Evolutionary conservation across 331 rosid species (phyloP).

Genomic region (Cydonia oblonga): DNA sequence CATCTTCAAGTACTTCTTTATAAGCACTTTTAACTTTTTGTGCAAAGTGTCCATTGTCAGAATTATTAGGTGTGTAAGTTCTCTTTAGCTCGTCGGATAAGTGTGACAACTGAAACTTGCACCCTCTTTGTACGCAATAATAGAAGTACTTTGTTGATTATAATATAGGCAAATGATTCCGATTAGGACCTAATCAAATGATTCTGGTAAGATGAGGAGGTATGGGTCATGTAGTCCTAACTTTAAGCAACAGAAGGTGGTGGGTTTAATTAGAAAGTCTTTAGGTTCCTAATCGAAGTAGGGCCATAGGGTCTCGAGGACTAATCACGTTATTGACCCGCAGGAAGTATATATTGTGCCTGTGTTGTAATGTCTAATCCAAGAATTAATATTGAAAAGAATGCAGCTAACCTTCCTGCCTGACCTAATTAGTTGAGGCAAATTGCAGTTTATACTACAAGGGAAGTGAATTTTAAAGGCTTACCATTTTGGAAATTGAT

Average conservation of each 20-base stretch:
- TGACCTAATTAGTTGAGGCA: not conserved
- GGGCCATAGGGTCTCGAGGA: not conserved
- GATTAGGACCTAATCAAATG: slow-evolving; percentile 8
- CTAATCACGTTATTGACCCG: not conserved
- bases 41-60: rapidly evolving
- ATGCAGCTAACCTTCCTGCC: not conserved
- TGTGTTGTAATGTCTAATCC: not conserved
- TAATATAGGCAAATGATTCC: not conserved
- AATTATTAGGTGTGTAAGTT: not conserved
- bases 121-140: not conserved
- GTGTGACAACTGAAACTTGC: not conserved
- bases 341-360: not conserved
- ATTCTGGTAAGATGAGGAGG: slow-evolving; percentile 15
- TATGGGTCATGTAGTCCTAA: not conserved
- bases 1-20: not conserved
- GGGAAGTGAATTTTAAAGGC: not conserved
- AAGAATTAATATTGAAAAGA: not conserved
- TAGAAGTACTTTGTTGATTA: not conserved
- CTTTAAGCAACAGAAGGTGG: slow-evolving; percentile 17
- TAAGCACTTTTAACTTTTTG: not conserved
- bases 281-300: not conserved
- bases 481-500: not conserved
- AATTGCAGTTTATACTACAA: no score
- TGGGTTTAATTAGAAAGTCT: slow-evolving; percentile 4
- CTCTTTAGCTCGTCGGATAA: not conserved